phyloP scores from a whole-genome alignment of 2,329 filamentous ascomycete genomes.

The Verticillium nubilum region DNA sequence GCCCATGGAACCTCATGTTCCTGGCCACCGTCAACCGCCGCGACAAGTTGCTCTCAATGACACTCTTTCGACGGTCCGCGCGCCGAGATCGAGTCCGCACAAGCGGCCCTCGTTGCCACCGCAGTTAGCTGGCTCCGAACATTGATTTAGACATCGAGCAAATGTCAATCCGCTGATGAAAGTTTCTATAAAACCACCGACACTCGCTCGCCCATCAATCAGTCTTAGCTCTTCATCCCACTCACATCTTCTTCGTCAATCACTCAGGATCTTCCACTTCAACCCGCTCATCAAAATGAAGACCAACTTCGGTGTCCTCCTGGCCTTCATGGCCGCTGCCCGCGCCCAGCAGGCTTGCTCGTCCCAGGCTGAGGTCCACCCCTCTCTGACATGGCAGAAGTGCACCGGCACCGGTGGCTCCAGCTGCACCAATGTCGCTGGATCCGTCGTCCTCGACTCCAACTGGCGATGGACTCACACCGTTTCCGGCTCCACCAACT shows the following conservation, averaged over 20 bases:
- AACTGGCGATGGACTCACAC: constrained; percentile 59
- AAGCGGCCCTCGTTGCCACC: background rate
- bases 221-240: background rate
- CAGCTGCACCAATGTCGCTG: constrained; percentile 40
- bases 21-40: background rate
- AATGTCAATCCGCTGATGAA: background rate
- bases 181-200: background rate
- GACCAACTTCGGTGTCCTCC: constrained; percentile 23
- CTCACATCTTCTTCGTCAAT: background rate
- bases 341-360: constrained; percentile 47
- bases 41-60: background rate
- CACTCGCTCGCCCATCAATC: background rate
- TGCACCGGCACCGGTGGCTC: constrained; percentile 41
- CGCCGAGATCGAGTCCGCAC: background rate
- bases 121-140: background rate
- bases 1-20: background rate
- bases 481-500: constrained; percentile 42
- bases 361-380: constrained; percentile 43
- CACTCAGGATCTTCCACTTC: background rate
- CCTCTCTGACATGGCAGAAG: constrained; percentile 44
- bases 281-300: constrained; percentile 18
- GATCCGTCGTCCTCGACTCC: constrained; percentile 50
- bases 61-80: background rate
- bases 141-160: background rate
- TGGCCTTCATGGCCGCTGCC: constrained; percentile 35